Evolutionary conservation across 1,284 basidiomycete species (phyloP).

Genomic region (Abortiporus biennis): DNA sequence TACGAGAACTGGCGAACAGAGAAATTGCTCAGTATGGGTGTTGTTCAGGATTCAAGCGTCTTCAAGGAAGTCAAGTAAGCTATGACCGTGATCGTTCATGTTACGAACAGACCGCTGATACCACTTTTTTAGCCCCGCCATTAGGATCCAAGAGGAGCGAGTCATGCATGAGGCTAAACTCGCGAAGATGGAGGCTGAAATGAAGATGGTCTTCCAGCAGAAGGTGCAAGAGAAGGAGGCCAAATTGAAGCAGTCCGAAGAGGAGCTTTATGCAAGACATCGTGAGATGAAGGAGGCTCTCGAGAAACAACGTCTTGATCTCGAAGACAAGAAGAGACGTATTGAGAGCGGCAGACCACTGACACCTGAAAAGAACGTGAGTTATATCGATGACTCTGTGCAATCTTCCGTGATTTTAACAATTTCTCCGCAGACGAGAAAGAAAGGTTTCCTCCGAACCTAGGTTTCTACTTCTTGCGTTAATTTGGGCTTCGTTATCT

Average conservation of each 20-base stretch:
- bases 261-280: conserved; percentile 95
- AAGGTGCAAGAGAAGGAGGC: conserved; percentile 98
- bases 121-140: conserved; percentile 67
- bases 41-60: conserved; percentile 91
- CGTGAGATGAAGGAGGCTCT: conserved; percentile 98
- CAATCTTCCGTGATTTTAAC: neutral
- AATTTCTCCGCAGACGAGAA: conserved; percentile 44
- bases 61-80: conserved; percentile 98
- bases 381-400: conserved; percentile 20
- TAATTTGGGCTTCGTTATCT: conserved; percentile 11
- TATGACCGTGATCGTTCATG: neutral
- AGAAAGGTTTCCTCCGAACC: conserved; percentile 73
- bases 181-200: conserved; percentile 98
- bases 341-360: conserved; percentile 91
- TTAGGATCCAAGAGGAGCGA: conserved; percentile 92
- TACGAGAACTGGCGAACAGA: conserved; percentile 97
- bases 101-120: conserved; percentile 7
- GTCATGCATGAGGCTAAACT: conserved; percentile 92
- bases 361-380: conserved; percentile 89
- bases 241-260: conserved; percentile 96
- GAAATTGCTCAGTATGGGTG: conserved; percentile 92
- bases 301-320: conserved; percentile 92
- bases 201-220: conserved; percentile 99
- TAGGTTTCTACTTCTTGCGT: conserved; percentile 27
- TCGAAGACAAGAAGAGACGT: conserved; percentile 98